phyloP scores from a whole-genome alignment of 2,329 filamentous ascomycete species.

The Fusarium succisae region DNA sequence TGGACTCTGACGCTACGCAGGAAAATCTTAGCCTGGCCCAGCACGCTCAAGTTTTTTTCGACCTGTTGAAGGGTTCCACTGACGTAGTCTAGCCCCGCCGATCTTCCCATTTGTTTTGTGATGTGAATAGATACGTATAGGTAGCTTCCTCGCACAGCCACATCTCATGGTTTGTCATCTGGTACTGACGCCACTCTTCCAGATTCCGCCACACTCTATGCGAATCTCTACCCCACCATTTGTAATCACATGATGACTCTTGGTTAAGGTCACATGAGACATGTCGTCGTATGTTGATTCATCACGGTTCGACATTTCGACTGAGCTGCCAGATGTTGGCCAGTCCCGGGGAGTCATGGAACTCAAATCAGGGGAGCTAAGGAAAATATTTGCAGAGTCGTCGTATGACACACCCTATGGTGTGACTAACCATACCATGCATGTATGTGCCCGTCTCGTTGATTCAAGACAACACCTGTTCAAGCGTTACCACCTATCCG shows the following conservation, averaged over 20 bases:
- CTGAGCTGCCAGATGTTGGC: conserved; percentile 7
- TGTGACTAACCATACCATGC: conserved; percentile 34
- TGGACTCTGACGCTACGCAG: conserved; percentile 20
- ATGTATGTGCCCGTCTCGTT: conserved; percentile 10
- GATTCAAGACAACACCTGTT: conserved; percentile 8
- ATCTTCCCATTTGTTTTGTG: conserved; percentile 17
- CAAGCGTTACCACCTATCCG: conserved; percentile 7
- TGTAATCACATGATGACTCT: conserved; percentile 40
- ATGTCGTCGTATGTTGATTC: conserved; percentile 27
- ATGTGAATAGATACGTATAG: neutral
- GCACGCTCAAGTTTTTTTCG: conserved; percentile 29
- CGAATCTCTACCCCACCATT: conserved; percentile 9
- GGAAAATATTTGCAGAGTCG: conserved; percentile 8
- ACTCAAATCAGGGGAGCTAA: conserved; percentile 1
- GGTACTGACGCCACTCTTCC: conserved; percentile 1
- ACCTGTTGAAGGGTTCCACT: conserved; percentile 29
- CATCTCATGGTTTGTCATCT: conserved; percentile 34
- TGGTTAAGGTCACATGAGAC: conserved; percentile 30
- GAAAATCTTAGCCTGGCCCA: conserved; percentile 33
- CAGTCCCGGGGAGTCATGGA: neutral
- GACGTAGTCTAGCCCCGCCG: conserved; percentile 40
- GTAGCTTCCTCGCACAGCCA: conserved; percentile 37
- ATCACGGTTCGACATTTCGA: conserved; percentile 1
- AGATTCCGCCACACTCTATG: conserved; percentile 41
- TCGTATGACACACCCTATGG: conserved; percentile 40